Base-by-base conservation (phyloP, 177 flowering plant species). In the Tripterygium wilfordii region DNA sequence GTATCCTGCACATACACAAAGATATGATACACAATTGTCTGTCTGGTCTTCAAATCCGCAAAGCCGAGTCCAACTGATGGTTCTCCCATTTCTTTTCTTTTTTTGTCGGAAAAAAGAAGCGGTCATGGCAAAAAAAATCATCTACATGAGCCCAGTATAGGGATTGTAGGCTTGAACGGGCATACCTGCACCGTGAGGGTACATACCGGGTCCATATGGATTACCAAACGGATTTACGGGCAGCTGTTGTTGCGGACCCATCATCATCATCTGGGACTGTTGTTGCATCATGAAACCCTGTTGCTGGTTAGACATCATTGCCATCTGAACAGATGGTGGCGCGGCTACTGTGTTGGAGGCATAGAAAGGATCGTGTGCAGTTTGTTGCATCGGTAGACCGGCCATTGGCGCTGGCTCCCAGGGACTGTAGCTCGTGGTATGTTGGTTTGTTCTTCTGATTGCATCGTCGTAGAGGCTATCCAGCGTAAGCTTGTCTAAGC, bases 381-480 rank as follows among this genome's bases (percentile, higher is more conserved):
- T 47, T 46, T 62, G 85, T 32, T 67, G 80, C 80, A 78, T 63
- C 72, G 66, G 52, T n/a, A 80, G 54, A 36, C 56, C 61, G 7
- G 69, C 60, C 60, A 53, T 22, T 21, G 82, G 74, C 12, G 35
- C 50, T 29, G 63, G 69, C 52, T 84, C 94, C 99, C 99, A 89
- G 17, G 94, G 96, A 36, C 87, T 87, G 68, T 82, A 85, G 72
- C 92, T 87, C 35, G 48, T 69, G 25, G 64, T n/a, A n/a, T n/a
- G 72, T 67, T 89, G 99, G 74, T 57, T 76, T 53, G 37, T 74
- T 61, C 82, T 72, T 63, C 89, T 75, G 24, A 84, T 48, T 45
- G 97, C 99, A 65, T 92, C 99, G 46, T 94, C 95, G 28, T 94
- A 94, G 42, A 94, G 67, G 66, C 97, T 87, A 62, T 94, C 97